These are phyloP conservation scores for Cyclanthera cordifolia DNA, from an alignment of 306 rosid species.

Conservation along the genomic window DNA sequence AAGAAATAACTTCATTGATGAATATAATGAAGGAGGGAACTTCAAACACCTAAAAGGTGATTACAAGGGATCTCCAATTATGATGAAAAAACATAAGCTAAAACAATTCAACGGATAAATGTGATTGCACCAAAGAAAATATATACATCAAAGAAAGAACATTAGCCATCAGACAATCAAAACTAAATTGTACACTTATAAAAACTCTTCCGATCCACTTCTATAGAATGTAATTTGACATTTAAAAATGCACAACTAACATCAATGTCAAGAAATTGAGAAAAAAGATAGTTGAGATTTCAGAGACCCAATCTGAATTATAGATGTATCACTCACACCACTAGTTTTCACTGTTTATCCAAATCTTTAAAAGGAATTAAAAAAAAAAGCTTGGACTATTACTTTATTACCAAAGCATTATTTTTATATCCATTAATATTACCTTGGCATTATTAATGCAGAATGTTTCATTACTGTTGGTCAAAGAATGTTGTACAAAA, in stretches of 20 bases:
- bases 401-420: constrained; percentile 24
- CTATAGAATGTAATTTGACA: too few species aligned
- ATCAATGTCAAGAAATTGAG: not conserved
- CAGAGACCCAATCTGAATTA: not conserved
- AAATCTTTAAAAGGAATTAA: not conserved
- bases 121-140: too few species aligned
- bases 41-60: too few species aligned
- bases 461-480: constrained; percentile 30
- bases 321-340: not conserved
- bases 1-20: too few species aligned
- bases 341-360: not conserved
- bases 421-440: not conserved
- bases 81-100: too few species aligned
- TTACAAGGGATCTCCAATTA: too few species aligned
- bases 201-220: too few species aligned
- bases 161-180: too few species aligned
- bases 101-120: too few species aligned
- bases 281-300: not conserved
- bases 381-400: not conserved
- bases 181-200: too few species aligned
- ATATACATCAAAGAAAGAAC: too few species aligned
- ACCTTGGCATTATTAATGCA: constrained; percentile 30
- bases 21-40: too few species aligned
- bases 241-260: not conserved
- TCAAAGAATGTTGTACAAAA: constrained; percentile 15